Evolutionary conservation across 345 rosid genomes (phyloP), one percentile per base, ranked within the genome.

Genomic region (Populus euphratica): DNA sequence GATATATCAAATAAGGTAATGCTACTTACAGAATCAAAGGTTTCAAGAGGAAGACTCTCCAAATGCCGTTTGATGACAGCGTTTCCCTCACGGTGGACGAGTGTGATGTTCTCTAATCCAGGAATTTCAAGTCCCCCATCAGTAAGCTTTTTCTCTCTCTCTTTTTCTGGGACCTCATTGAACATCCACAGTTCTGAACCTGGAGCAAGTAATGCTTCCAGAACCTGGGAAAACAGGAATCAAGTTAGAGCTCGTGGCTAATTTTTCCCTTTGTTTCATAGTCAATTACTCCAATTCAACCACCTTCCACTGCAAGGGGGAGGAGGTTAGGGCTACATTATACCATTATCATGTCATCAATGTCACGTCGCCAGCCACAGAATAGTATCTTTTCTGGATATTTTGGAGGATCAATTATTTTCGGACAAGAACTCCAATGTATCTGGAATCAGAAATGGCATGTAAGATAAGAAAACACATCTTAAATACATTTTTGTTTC

Each of bases 361-460:
- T 91, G 89, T 92, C 97, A 64, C 98, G 94, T 29, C 98, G 94
- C 98, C 98, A 94, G 47, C 98, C 98, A 81, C 96, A 92, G 76
- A 94, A 92, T 25, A 94, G 81, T 78, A 94, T 91, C 88, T 78
- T 94, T 88, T 94, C 98, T 7, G 97, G 96, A 87, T 88, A 91
- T 80, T 94, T 92, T 70, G 97, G 97, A 81, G 90, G 98, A 70
- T 94, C 96, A 68, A 81, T 78, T 67, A 78, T 80, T 78, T 86
- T 91, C 8, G 92, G 94, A 80, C 85, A 90, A 76, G 47, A 74
- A 75, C 90, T 87, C 79, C 78, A 81, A 12, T 67, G 83, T 27
- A 91, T 87, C 96, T 94, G 89, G 80, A 83, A 35, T 61, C 74
- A 39, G 63, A 83, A 36, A 71, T 29, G 36, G 43, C 41, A 72